Conservation (phyloP, 352 stramenopile genomes). For the Pythium brassicae region DNA sequence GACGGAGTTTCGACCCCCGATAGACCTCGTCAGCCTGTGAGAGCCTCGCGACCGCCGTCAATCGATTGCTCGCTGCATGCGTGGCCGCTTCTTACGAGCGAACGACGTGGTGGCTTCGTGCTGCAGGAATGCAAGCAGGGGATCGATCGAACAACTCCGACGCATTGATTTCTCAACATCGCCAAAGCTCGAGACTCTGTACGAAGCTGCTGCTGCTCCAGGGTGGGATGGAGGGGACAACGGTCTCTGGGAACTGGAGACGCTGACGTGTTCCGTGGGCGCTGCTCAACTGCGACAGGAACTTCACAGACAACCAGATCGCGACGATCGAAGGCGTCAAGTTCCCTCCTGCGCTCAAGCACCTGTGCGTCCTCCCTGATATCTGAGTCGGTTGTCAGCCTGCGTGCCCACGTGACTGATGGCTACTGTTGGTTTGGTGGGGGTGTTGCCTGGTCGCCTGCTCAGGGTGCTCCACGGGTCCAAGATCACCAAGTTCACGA, state of each 20-base stretch:
- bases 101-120: not conserved
- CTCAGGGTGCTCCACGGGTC: slow-evolving; percentile 4
- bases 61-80: not conserved
- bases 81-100: not conserved
- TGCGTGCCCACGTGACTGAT: too few species aligned
- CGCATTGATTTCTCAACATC: slow-evolving; percentile 8
- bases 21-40: slow-evolving; percentile 2
- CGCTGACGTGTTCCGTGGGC: not conserved
- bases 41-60: not conserved
- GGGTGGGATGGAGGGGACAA: too few species aligned
- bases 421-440: too few species aligned
- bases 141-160: slow-evolving; percentile 3
- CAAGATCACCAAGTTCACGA: slow-evolving; percentile 10
- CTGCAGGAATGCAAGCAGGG: slow-evolving; percentile 5
- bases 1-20: slow-evolving; percentile 5
- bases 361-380: slow-evolving; percentile 3
- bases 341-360: slow-evolving; percentile 3
- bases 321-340: slow-evolving; percentile 14
- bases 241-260: not conserved
- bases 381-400: too few species aligned
- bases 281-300: not conserved
- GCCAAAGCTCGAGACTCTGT: slow-evolving; percentile 2
- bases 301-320: slow-evolving; percentile 11
- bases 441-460: not conserved
- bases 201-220: not conserved